Evolutionary conservation across 2,329 filamentous ascomycete genomes (phyloP).

Genomic region (Incumbomyces delicatus): DNA sequence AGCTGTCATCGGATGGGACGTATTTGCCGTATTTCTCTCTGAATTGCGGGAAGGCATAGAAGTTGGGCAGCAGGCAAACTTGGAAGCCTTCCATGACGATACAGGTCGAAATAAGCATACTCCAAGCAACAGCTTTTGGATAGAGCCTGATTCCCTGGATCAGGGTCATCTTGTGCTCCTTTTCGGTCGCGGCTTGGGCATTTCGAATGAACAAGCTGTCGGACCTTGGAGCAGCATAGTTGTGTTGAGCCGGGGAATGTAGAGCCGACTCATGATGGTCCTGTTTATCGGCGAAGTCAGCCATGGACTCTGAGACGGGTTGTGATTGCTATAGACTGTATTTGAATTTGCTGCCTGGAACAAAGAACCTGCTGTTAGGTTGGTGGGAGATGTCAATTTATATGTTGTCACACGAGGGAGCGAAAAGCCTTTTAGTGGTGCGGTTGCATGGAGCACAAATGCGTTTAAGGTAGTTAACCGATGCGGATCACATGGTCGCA

Average conservation of each 20-base stretch:
- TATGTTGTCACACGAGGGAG: too few relatives aligned
- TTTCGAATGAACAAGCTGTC: background rate
- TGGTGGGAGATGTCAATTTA: too few relatives aligned
- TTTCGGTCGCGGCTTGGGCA: constrained; percentile 27
- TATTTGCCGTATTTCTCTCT: constrained; percentile 33
- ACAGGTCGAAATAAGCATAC: constrained; percentile 71
- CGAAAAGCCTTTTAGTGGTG: too few relatives aligned
- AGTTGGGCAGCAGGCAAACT: constrained; percentile 69
- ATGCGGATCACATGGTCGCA: too few relatives aligned
- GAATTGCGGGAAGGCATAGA: constrained; percentile 46
- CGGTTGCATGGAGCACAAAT: too few relatives aligned
- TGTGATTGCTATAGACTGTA: background rate
- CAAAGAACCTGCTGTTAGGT: too few relatives aligned
- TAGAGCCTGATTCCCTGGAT: constrained; percentile 67
- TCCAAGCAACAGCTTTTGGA: constrained; percentile 77
- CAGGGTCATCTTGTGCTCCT: constrained; percentile 37
- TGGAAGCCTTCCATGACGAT: constrained; percentile 92
- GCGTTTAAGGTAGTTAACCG: too few relatives aligned
- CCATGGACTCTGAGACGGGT: background rate
- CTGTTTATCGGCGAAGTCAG: constrained; percentile 10
- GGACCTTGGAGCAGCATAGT: background rate
- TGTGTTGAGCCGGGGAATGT: constrained; percentile 7
- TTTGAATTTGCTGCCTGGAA: too few relatives aligned
- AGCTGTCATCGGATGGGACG: constrained; percentile 29
- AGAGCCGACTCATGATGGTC: constrained; percentile 8